Percentiles rank a stretch among this genome's conserved stretches.
Conservation (phyloP, 345 rosid species). For the Eucalyptus pauciflora region DNA sequence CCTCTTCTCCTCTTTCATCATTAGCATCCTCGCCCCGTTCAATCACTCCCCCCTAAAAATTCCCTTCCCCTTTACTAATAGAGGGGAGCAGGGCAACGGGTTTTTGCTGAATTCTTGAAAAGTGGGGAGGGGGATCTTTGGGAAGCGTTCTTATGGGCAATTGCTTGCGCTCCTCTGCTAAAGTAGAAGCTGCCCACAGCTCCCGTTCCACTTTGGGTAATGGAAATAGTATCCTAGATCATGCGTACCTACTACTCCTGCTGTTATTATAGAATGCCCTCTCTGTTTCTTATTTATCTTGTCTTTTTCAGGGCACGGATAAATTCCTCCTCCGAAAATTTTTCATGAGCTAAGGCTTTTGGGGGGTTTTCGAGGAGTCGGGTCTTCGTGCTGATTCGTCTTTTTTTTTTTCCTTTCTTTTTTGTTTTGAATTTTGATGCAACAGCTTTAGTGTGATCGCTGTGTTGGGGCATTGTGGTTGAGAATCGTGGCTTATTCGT, state of each 20-base stretch:
- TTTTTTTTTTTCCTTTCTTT: not conserved
- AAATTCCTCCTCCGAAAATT: not conserved
- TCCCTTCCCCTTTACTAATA: not conserved
- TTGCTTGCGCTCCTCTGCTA: conserved; percentile 60
- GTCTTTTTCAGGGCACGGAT: not conserved
- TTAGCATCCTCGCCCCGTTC: not conserved
- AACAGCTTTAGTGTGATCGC: not conserved
- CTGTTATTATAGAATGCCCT: not conserved
- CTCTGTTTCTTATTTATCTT: not conserved
- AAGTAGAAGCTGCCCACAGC: conserved; percentile 42
- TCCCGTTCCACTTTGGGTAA: conserved; percentile 55
- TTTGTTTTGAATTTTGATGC: not conserved
- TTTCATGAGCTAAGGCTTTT: not conserved
- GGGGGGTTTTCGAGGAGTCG: not conserved
- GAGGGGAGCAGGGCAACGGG: not conserved
- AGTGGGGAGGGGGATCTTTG: not conserved
- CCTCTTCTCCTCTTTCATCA: not conserved
- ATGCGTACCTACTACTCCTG: not conserved
- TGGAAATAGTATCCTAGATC: not conserved
- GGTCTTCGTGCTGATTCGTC: not conserved
- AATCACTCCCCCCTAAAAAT: not conserved
- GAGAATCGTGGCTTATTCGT: not conserved
- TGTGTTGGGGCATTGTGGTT: not conserved
- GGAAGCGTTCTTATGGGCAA: conserved; percentile 44
- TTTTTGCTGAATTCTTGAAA: not conserved